These are phyloP conservation scores for Fusarium sp. DNA, from an alignment of 2,329 filamentous ascomycete species.

Conservation along the genomic window DNA sequence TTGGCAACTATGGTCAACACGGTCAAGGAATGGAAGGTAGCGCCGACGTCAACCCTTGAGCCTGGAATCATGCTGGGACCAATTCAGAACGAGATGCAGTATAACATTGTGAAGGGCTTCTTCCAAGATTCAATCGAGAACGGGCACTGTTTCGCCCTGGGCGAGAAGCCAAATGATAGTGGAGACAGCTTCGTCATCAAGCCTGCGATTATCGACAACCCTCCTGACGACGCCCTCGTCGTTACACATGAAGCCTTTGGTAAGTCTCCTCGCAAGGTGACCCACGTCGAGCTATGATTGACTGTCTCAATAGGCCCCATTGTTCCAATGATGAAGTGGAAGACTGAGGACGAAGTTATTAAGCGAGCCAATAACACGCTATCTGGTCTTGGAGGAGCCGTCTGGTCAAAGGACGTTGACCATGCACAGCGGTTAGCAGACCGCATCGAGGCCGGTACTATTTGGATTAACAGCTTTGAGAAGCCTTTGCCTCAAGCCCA, in stretches of 20 bases:
- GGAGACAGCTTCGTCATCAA: background rate
- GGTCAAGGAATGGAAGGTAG: conserved; percentile 47
- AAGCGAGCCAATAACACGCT: conserved; percentile 61
- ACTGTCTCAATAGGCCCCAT: conserved; percentile 54
- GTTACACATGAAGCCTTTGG: conserved; percentile 14
- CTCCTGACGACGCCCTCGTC: conserved; percentile 6
- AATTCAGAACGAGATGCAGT: conserved; percentile 25
- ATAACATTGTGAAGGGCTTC: conserved; percentile 8
- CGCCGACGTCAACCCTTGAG: conserved; percentile 51
- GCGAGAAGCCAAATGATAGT: background rate
- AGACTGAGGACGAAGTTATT: conserved; percentile 67
- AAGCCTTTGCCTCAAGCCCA: conserved; percentile 40
- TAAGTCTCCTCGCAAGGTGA: background rate
- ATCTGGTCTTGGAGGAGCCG: conserved; percentile 64
- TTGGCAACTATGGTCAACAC: conserved; percentile 47
- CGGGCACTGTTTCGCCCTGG: background rate
- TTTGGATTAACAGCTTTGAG: conserved; percentile 69
- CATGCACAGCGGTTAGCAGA: conserved; percentile 61
- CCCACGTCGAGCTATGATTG: no score
- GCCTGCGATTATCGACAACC: conserved; percentile 16
- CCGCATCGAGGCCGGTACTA: conserved; percentile 63
- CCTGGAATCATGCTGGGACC: conserved; percentile 49
- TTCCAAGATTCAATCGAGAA: conserved; percentile 1
- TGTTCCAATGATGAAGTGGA: conserved; percentile 69
- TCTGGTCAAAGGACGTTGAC: conserved; percentile 63